Conservation (phyloP, 2,329 filamentous ascomycete genomes). For the Aspergillus neotritici region DNA sequence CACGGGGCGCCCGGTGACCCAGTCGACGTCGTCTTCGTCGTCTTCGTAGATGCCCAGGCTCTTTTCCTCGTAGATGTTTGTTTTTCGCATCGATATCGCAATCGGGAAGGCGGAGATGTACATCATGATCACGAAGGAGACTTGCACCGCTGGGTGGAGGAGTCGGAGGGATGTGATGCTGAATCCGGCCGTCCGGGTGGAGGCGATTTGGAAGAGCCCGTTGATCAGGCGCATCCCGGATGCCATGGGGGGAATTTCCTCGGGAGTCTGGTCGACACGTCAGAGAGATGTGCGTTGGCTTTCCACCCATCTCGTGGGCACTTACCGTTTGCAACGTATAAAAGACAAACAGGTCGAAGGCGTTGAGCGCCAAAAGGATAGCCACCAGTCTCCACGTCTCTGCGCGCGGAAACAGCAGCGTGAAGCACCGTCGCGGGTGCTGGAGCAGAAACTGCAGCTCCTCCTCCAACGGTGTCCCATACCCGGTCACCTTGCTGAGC, state of each 20-base stretch:
- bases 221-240: slow-evolving; percentile 40
- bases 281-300: not conserved
- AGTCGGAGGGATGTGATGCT: slow-evolving; percentile 67
- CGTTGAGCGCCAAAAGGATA: slow-evolving; percentile 73
- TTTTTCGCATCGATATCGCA: slow-evolving; percentile 85
- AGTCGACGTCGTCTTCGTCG: slow-evolving; percentile 31
- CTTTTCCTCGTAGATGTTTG: slow-evolving; percentile 89
- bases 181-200: slow-evolving; percentile 87
- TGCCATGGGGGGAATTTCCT: slow-evolving; percentile 66
- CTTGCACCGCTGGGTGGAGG: slow-evolving; percentile 84
- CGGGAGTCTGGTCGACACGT: slow-evolving; percentile 8
- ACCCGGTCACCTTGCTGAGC: slow-evolving; percentile 59
- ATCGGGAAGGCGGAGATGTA: slow-evolving; percentile 97
- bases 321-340: slow-evolving; percentile 72
- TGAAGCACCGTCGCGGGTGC: slow-evolving; percentile 91
- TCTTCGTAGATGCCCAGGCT: slow-evolving; percentile 54
- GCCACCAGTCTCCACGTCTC: slow-evolving; percentile 92
- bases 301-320: slow-evolving; percentile 10
- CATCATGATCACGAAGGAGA: slow-evolving; percentile 99
- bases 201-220: slow-evolving; percentile 68
- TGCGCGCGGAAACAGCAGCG: slow-evolving; percentile 75
- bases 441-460: slow-evolving; percentile 83
- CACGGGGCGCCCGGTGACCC: slow-evolving; percentile 37
- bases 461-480: slow-evolving; percentile 67
- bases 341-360: slow-evolving; percentile 78